phyloP scores from a whole-genome alignment of 495 filamentous ascomycete species.

The Extremus antarcticus region DNA sequence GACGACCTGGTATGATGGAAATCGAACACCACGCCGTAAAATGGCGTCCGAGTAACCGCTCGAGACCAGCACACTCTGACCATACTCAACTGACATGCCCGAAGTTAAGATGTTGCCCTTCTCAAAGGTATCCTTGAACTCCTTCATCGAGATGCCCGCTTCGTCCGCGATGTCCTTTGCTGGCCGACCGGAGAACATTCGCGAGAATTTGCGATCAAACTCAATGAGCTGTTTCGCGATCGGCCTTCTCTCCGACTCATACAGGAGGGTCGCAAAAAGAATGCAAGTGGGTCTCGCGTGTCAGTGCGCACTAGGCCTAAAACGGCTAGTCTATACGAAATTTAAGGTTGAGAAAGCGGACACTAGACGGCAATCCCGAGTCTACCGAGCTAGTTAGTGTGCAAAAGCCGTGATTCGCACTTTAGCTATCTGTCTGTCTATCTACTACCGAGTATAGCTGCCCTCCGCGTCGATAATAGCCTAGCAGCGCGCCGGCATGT shows the following conservation, averaged over 20 bases:
- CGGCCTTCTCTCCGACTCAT: slow-evolving; percentile 55
- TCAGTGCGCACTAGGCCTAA: too few species aligned
- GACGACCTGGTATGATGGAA: neutral
- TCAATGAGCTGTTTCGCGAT: slow-evolving; percentile 58
- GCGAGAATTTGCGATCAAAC: slow-evolving; percentile 31
- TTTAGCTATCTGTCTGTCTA: too few species aligned
- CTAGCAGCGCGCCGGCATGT: too few species aligned
- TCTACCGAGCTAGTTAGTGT: too few species aligned
- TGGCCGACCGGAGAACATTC: neutral
- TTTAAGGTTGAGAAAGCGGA: too few species aligned
- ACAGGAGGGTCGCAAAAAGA: too few species aligned
- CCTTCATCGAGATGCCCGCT: neutral
- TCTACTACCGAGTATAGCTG: too few species aligned
- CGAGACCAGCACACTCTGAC: neutral
- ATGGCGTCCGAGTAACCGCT: neutral
- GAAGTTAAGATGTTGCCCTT: neutral
- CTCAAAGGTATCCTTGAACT: neutral
- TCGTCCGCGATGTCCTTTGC: neutral
- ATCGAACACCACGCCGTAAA: neutral
- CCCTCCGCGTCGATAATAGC: too few species aligned
- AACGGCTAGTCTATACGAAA: too few species aligned
- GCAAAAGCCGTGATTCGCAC: too few species aligned
- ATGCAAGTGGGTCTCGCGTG: too few species aligned
- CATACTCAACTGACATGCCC: neutral
- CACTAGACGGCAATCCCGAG: too few species aligned